A percentile compares a stretch with the other conserved stretches of the same genome.
phyloP scores from a whole-genome alignment of 129 eudicot genomes.

The Mikania micrantha region DNA sequence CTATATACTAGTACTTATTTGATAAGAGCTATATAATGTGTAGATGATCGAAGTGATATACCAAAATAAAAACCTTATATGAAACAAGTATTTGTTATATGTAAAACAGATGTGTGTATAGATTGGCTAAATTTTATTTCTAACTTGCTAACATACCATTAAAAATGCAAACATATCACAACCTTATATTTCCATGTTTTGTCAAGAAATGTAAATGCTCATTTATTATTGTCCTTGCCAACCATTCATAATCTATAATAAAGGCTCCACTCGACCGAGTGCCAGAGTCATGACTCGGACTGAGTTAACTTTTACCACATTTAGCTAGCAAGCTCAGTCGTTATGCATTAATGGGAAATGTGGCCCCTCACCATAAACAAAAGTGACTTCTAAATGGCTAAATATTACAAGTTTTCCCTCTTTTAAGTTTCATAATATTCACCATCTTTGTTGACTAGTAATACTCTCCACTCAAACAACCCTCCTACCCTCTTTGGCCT shows the following conservation, averaged over 20 bases:
- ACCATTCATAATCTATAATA: background rate
- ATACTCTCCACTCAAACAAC: constrained; percentile 25
- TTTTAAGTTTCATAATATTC: constrained; percentile 9
- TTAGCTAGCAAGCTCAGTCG: constrained; percentile 15
- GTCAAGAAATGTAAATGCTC: background rate
- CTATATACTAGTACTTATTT: too few species aligned
- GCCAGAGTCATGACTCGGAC: constrained; percentile 17
- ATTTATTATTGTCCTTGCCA: background rate
- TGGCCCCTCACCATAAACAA: constrained; percentile 29
- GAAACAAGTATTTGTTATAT: too few species aligned
- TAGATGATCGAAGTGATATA: too few species aligned
- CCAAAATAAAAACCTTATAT: too few species aligned
- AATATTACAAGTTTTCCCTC: constrained; percentile 14
- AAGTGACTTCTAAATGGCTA: constrained; percentile 21
- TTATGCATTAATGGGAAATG: constrained; percentile 22
- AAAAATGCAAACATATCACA: background rate
- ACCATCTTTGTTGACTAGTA: constrained; percentile 17
- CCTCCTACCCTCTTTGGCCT: constrained; percentile 34
- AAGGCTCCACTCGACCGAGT: constrained; percentile 4
- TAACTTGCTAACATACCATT: too few species aligned
- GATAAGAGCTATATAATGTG: too few species aligned
- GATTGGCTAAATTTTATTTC: too few species aligned
- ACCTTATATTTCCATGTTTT: background rate
- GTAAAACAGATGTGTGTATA: too few species aligned
- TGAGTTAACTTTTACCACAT: constrained; percentile 15